Conservation (phyloP, 2,329 filamentous ascomycete species). For the Passalora sequoiae region DNA sequence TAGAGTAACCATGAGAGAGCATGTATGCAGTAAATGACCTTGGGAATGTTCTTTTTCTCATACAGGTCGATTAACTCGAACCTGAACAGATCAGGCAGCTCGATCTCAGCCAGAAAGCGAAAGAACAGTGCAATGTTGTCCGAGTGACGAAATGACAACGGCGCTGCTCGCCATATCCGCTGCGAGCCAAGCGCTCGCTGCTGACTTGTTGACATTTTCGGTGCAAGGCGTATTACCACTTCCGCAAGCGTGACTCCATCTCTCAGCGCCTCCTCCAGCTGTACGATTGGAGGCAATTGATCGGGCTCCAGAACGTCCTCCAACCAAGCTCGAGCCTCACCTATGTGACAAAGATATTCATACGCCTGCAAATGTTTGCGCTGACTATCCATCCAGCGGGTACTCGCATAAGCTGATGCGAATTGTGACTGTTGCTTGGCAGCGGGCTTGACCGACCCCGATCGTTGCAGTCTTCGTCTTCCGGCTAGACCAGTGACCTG, state of each 20-base stretch:
- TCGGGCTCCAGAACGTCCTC: slow-evolving; percentile 76
- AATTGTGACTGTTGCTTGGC: slow-evolving; percentile 39
- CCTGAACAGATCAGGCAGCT: slow-evolving; percentile 89
- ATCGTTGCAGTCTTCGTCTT: slow-evolving; percentile 71
- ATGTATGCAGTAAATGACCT: slow-evolving; percentile 98
- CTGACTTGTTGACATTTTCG: slow-evolving; percentile 56
- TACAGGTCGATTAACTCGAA: slow-evolving; percentile 97
- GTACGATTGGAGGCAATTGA: slow-evolving; percentile 82
- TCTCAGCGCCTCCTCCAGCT: slow-evolving; percentile 85
- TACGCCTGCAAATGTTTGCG: slow-evolving; percentile 94
- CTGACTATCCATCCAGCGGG: slow-evolving; percentile 99
- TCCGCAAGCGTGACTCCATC: slow-evolving; percentile 94
- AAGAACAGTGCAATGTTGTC: slow-evolving; percentile 98
- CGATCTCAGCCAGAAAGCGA: slow-evolving; percentile 82
- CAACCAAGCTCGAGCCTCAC: slow-evolving; percentile 98
- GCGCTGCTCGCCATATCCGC: slow-evolving; percentile 79
- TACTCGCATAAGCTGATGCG: slow-evolving; percentile 54
- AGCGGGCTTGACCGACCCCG: slow-evolving; percentile 50
- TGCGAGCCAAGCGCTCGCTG: slow-evolving; percentile 29
- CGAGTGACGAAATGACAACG: slow-evolving; percentile 88
- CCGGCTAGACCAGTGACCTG: slow-evolving; percentile 86
- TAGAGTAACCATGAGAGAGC: slow-evolving; percentile 96
- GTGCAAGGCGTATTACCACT: slow-evolving; percentile 82
- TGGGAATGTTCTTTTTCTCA: slow-evolving; percentile 99
- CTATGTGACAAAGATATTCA: slow-evolving; percentile 97